These are phyloP conservation scores for Dryas drummondii DNA, from an alignment of 306 rosid species.

Conservation along the genomic window DNA sequence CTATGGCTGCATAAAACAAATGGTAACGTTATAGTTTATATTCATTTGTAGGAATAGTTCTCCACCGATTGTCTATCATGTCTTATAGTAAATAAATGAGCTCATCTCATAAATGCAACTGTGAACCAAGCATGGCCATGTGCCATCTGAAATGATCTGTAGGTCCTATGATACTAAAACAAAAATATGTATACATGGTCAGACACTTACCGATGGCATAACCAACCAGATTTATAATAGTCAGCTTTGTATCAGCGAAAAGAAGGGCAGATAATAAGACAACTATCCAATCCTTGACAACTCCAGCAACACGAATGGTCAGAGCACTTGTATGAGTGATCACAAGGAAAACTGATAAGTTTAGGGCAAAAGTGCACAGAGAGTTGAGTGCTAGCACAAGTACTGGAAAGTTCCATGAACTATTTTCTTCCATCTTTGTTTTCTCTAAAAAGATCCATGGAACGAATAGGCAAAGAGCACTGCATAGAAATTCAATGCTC, in stretches of 20 bases:
- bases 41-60: neutral
- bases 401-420: constrained; percentile 86
- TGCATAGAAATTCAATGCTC: constrained; percentile 43
- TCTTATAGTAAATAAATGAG: neutral
- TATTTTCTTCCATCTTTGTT: constrained; percentile 78
- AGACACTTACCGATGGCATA: constrained; percentile 82
- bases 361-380: constrained; percentile 92
- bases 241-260: constrained; percentile 94
- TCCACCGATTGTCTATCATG: neutral
- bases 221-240: constrained; percentile 79
- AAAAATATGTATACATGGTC: constrained; percentile 16
- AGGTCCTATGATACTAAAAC: constrained; percentile 1
- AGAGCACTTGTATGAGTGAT: constrained; percentile 96
- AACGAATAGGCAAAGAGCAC: constrained; percentile 86
- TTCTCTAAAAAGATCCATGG: constrained; percentile 98
- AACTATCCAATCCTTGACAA: constrained; percentile 98
- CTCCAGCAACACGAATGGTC: constrained; percentile 99
- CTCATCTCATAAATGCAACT: neutral
- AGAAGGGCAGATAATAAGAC: constrained; percentile 86
- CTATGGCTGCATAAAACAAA: constrained; percentile 65
- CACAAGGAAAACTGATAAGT: constrained; percentile 96
- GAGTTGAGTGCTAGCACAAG: constrained; percentile 73
- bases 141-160: constrained; percentile 11
- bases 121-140: neutral
- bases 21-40: neutral